Conservation (phyloP, 208 protist species). For the Trypanosomatidae sp. region DNA sequence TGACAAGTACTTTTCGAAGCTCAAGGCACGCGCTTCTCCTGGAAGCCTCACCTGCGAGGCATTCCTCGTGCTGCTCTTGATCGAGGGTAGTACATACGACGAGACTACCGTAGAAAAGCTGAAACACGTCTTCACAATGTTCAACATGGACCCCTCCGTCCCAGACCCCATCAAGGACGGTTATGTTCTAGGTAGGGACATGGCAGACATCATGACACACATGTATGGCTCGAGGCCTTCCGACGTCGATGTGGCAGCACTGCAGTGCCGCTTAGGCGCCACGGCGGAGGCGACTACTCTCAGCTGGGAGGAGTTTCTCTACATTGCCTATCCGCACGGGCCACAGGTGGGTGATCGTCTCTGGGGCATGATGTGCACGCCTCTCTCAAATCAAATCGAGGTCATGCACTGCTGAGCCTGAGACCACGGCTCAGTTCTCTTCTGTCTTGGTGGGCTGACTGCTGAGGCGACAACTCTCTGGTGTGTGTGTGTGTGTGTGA, state of each 20-base stretch:
- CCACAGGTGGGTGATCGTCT: conserved; percentile 25
- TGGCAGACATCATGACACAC: conserved; percentile 42
- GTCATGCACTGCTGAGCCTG: conserved; percentile 24
- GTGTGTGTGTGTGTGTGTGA: neutral
- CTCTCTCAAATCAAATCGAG: conserved; percentile 14
- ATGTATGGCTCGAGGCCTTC: conserved; percentile 39
- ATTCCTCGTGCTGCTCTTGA: conserved; percentile 60
- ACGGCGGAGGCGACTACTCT: conserved; percentile 62
- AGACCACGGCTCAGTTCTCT: neutral
- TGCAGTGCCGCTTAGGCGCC: conserved; percentile 41
- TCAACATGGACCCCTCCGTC: conserved; percentile 45
- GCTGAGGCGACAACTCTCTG: neutral
- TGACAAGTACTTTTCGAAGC: conserved; percentile 29
- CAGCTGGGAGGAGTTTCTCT: conserved; percentile 81
- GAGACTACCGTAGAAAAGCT: conserved; percentile 36
- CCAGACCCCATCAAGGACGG: conserved; percentile 26
- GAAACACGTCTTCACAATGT: conserved; percentile 57
- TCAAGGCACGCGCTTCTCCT: conserved; percentile 42
- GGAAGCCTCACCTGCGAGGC: conserved; percentile 52
- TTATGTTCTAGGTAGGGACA: conserved; percentile 46
- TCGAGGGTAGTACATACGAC: conserved; percentile 55
- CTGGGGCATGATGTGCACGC: conserved; percentile 17
- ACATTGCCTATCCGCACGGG: conserved; percentile 48
- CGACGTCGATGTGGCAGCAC: conserved; percentile 21
- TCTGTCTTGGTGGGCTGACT: neutral